These are phyloP conservation scores for Pterocarpus macrocarpus DNA, from an alignment of 306 rosid species.

Conservation along the genomic window DNA sequence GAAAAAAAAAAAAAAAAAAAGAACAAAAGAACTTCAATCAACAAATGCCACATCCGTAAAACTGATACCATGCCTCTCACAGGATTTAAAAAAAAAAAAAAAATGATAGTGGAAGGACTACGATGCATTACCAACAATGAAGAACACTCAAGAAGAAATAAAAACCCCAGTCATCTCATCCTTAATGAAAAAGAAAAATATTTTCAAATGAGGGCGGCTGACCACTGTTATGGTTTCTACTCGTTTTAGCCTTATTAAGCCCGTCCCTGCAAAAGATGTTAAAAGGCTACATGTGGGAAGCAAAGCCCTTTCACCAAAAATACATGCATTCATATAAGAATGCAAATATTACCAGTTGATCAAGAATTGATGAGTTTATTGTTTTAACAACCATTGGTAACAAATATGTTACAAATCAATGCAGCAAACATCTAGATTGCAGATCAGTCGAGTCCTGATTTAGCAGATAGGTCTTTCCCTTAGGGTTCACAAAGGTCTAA, in stretches of 20 bases:
- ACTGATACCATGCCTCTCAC: not conserved
- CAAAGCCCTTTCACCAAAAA: conserved; percentile 2
- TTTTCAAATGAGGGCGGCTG: not conserved
- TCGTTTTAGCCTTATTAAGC: conserved; percentile 2
- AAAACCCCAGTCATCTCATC: not conserved
- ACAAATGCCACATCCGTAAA: not conserved
- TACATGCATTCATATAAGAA: not conserved
- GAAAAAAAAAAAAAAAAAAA: not conserved
- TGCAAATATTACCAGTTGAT: not conserved
- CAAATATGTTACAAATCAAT: not conserved
- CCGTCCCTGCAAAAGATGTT: not conserved
- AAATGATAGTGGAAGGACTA: not conserved
- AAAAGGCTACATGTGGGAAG: not conserved
- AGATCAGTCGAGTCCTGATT: not conserved
- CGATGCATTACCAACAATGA: not conserved
- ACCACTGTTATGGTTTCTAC: not conserved
- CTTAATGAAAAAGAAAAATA: too few species aligned
- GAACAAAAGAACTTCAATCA: not conserved
- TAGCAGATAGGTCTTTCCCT: not conserved
- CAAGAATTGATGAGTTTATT: not conserved
- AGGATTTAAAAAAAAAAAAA: not conserved
- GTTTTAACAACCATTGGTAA: not conserved
- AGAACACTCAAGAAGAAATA: not conserved
- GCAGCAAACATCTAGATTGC: not conserved
- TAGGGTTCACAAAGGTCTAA: conserved; percentile 13